Evolutionary conservation across 192 early-diverging fungal genomes (phyloP).

Genomic region (Coemansia sp.): DNA sequence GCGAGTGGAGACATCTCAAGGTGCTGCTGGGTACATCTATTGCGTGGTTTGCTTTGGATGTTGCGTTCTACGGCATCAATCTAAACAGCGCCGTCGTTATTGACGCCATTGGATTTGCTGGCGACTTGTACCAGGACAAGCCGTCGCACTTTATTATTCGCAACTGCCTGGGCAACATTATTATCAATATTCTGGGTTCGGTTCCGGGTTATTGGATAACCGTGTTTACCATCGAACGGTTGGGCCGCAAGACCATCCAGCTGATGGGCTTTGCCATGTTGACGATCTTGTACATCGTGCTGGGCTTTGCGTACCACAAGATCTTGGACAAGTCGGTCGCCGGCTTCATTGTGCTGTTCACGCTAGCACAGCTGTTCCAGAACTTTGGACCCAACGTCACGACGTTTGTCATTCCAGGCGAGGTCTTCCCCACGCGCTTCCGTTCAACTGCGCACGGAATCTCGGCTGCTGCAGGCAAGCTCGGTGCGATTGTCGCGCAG

Average conservation of each 20-base stretch:
- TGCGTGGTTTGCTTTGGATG: conserved; percentile 77
- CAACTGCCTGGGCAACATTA: conserved; percentile 87
- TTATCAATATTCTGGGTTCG: conserved; percentile 81
- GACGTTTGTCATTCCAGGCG: conserved; percentile 81
- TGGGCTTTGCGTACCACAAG: conserved; percentile 70
- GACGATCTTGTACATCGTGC: conserved; percentile 70
- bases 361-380: conserved; percentile 76
- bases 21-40: conserved; percentile 74
- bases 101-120: conserved; percentile 66
- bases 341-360: conserved; percentile 67
- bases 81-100: conserved; percentile 77
- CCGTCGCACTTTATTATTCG: conserved; percentile 56
- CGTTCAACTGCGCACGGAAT: conserved; percentile 81
- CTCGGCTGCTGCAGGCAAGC: conserved; percentile 74
- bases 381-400: conserved; percentile 97
- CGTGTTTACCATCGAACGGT: conserved; percentile 82
- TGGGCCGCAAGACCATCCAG: conserved; percentile 92
- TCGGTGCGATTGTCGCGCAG: conserved; percentile 76
- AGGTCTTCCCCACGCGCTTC: conserved; percentile 81
- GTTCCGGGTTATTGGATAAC: conserved; percentile 97
- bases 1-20: conserved; percentile 62
- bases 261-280: conserved; percentile 83
- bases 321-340: conserved; percentile 60
- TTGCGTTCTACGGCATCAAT: conserved; percentile 84
- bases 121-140: conserved; percentile 3